Base-by-base conservation (phyloP, 2,329 filamentous ascomycete genomes). In the Xylariomycetidae sp. region DNA sequence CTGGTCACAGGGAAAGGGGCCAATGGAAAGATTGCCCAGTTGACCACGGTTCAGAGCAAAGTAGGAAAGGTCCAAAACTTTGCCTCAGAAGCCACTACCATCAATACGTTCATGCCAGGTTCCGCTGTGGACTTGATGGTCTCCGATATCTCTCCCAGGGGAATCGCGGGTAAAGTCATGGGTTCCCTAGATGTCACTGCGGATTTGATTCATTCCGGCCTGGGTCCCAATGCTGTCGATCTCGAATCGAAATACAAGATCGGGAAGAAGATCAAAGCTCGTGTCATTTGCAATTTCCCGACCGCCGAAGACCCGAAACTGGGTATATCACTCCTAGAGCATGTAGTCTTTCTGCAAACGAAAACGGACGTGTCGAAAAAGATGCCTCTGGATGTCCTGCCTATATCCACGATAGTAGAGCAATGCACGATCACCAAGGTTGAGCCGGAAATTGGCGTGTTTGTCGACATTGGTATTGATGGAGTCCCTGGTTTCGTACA, bases 121-220 rank as follows among this genome's bases (percentile, higher is more conserved):
- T 92, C 88, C n/a, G 80, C 83, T 5, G 87, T 88, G 22, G 88
- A 95, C 48, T 70, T 96, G 9, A 69, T 97, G 30, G 65, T 98
- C 23, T 83, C 85, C 3, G 84, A 92, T 29, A 77, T 85, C 11
- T 79, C 81, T 9, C 62, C 73, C 10, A 78, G 75, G 44, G 92
- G 92, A n/a, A 63, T 98, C 38, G 69, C 76, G 30, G 92, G 92
- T 50, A 96, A 96, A 59, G 77, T 97, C 27, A 85, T 98, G 73
- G 94, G 92, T 12, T 79, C 89, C 56, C 65, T 98, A 16, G 87
- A 96, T 61, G 85, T 87, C 9, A 96, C 88, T 1, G 88, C 90
- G 13, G 92, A 98, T 58, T 59, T 90, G 22, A 77, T 96, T 27
- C 92, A 98, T 59, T 94, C 88, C 11, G 88, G 88, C 22, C 76